phyloP scores from a whole-genome alignment of 306 rosid genomes.

The Neltuma alba region DNA sequence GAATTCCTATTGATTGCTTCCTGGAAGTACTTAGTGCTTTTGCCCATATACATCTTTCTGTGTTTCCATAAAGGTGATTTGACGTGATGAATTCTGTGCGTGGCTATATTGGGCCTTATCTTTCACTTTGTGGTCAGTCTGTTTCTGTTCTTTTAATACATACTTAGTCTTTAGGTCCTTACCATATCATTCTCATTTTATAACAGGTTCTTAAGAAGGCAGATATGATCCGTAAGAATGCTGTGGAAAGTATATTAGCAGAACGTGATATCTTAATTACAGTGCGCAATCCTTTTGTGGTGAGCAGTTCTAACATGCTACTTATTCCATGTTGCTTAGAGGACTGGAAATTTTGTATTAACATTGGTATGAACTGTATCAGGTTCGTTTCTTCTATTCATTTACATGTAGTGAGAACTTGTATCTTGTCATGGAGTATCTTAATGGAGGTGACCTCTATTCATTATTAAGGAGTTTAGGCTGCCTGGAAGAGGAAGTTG shows the following conservation, averaged over 20 bases:
- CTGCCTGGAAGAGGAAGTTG: conserved; percentile 92
- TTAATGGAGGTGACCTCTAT: conserved; percentile 96
- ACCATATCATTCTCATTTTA: conserved; percentile 29
- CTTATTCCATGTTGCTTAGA: conserved; percentile 28
- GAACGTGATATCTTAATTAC: conserved; percentile 98
- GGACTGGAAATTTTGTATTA: conserved; percentile 34
- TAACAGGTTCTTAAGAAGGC: conserved; percentile 95
- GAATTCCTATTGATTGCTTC: conserved; percentile 7
- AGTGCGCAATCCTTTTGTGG: conserved; percentile 99
- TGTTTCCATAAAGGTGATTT: conserved; percentile 16
- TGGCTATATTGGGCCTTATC: conserved; percentile 10
- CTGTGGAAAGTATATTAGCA: conserved; percentile 98
- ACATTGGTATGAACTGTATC: conserved; percentile 41
- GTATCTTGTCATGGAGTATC: conserved; percentile 99
- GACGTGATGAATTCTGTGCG: conserved; percentile 18
- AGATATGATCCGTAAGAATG: conserved; percentile 98
- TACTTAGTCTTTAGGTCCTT: conserved; percentile 4
- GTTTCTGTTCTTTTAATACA: neutral
- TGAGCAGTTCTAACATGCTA: conserved; percentile 63
- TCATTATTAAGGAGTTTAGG: conserved; percentile 96
- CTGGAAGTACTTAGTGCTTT: conserved; percentile 16
- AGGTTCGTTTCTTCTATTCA: conserved; percentile 99
- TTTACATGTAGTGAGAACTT: conserved; percentile 95
- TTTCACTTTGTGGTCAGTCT: conserved; percentile 6
- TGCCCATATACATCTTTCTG: conserved; percentile 3